Conservation (phyloP, 2,329 filamentous ascomycete genomes). For the Dothideomycetidae sp. region DNA sequence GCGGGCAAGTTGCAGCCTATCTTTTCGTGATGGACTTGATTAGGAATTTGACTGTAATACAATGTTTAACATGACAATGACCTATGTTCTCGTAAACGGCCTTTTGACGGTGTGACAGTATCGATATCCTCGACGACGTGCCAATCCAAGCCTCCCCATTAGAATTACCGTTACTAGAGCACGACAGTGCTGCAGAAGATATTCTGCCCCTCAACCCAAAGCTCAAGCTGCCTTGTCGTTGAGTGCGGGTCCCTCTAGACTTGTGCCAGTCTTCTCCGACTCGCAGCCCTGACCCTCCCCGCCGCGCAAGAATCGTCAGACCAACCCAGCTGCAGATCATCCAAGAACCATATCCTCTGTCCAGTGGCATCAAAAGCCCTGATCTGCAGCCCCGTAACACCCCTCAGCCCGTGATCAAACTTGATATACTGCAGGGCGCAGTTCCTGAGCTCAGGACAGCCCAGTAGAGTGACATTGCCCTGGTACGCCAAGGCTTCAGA, state of each 20-base stretch:
- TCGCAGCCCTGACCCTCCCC: constrained; percentile 58
- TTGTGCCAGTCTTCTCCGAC: no score
- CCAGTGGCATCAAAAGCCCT: constrained; percentile 28
- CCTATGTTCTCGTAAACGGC: no score
- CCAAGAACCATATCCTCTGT: constrained; percentile 32
- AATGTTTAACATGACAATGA: no score
- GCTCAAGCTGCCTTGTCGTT: no score
- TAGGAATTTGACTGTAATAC: no score
- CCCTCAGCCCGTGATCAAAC: constrained; percentile 28
- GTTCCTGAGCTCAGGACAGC: constrained; percentile 27
- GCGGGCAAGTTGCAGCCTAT: constrained; percentile 20
- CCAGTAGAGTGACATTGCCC: constrained; percentile 27
- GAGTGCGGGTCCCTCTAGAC: no score
- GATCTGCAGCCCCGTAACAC: constrained; percentile 35
- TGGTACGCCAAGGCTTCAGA: constrained; percentile 26
- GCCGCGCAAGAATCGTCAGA: constrained; percentile 36
- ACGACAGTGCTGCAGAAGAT: no score
- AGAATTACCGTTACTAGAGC: no score
- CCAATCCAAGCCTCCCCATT: no score
- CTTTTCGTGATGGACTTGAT: constrained; percentile 22
- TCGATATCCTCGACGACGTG: no score
- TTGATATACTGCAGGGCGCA: constrained; percentile 31
- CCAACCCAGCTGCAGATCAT: constrained; percentile 36
- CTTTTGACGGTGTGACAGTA: no score
- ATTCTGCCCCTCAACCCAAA: no score